Evolutionary conservation across 2,329 filamentous ascomycete genomes (phyloP).

Genomic region (Fusarium sambucinum): DNA sequence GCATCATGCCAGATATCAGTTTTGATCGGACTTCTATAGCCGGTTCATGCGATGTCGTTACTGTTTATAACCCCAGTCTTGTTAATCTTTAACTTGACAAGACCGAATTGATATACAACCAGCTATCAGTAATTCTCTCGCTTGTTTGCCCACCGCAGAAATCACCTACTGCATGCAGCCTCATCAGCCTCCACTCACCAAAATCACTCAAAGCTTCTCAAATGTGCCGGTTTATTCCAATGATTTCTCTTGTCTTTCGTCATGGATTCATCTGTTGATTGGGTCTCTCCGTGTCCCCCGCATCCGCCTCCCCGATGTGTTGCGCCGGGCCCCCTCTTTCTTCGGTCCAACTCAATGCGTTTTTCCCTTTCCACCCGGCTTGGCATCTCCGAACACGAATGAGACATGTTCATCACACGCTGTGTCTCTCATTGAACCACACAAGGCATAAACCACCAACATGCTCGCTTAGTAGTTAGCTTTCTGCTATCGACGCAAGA

Average conservation of each 20-base stretch:
- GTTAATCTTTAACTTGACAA: not conserved
- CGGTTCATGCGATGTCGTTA: not conserved
- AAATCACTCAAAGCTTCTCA: slow-evolving; percentile 10
- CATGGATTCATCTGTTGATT: slow-evolving; percentile 18
- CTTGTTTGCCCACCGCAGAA: not conserved
- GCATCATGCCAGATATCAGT: slow-evolving; percentile 7
- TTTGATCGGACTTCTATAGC: not conserved
- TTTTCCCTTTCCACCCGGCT: slow-evolving; percentile 29
- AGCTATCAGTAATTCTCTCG: not conserved
- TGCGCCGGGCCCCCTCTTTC: slow-evolving; percentile 21
- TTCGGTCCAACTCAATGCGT: slow-evolving; percentile 30
- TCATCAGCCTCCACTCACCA: not conserved
- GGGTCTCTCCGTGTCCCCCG: slow-evolving; percentile 27
- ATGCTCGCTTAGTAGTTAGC: slow-evolving; percentile 11
- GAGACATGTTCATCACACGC: slow-evolving; percentile 23
- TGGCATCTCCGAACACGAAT: slow-evolving; percentile 33
- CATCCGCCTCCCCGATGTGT: slow-evolving; percentile 35
- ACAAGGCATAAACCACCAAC: slow-evolving; percentile 1
- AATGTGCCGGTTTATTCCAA: slow-evolving; percentile 27
- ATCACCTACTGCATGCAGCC: not conserved
- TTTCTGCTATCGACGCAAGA: slow-evolving; percentile 11
- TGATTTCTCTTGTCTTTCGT: slow-evolving; percentile 41
- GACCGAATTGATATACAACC: not conserved
- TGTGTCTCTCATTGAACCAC: slow-evolving; percentile 27
- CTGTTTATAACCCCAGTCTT: not conserved